A percentile compares a stretch with the other conserved stretches of the same genome.
Evolutionary conservation across 306 rosid species (phyloP).

Genomic region (Comarum palustre): DNA sequence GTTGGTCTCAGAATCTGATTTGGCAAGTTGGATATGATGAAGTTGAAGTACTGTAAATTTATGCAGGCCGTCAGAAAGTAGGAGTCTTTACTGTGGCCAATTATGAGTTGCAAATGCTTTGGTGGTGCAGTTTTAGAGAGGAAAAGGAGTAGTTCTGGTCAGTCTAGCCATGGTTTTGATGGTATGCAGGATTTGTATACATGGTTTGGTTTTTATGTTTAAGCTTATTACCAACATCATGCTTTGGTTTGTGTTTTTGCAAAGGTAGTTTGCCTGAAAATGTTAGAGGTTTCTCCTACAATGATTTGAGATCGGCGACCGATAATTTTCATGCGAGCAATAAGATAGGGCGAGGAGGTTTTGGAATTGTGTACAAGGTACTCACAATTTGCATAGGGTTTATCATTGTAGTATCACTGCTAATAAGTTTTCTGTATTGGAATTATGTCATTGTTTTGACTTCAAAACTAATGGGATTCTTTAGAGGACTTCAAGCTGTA

Average conservation of each 20-base stretch:
- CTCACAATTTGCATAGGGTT: neutral
- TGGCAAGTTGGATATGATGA: neutral
- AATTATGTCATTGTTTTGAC: neutral
- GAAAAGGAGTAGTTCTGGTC: constrained; percentile 35
- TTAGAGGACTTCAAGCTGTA: neutral
- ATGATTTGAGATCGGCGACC: constrained; percentile 69
- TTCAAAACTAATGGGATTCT: neutral
- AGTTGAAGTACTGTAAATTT: neutral
- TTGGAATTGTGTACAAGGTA: constrained; percentile 93
- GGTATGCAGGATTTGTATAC: constrained; percentile 42
- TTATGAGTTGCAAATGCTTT: constrained; percentile 87
- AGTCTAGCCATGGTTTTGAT: constrained; percentile 34
- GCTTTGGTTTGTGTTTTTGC: constrained; percentile 25
- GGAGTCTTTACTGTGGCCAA: constrained; percentile 2
- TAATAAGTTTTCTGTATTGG: neutral
- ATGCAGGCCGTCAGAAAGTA: neutral
- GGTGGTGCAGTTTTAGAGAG: constrained; percentile 44
- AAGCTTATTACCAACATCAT: neutral
- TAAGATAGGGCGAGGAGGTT: constrained; percentile 89
- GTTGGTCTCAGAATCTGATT: neutral
- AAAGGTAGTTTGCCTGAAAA: constrained; percentile 51
- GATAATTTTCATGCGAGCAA: constrained; percentile 57
- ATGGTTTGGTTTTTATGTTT: constrained; percentile 9
- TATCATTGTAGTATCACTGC: neutral
- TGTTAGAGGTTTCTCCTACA: constrained; percentile 54